phyloP scores from a whole-genome alignment of 177 flowering plant species.

The Vitis hybrid region DNA sequence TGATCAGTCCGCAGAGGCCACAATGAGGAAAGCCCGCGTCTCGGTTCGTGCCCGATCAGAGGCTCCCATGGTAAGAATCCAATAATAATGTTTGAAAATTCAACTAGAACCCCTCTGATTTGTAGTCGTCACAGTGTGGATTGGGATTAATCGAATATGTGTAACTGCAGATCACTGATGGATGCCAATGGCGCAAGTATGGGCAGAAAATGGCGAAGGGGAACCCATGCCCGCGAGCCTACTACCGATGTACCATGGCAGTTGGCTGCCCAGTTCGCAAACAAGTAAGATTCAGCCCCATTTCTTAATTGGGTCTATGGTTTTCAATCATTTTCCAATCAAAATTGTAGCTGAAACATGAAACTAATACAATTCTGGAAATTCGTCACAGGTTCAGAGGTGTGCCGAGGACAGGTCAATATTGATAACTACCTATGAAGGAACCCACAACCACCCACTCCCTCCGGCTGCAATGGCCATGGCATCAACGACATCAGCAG shows the following conservation, averaged over 20 bases:
- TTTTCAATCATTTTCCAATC: not conserved
- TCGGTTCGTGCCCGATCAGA: slow-evolving; percentile 81
- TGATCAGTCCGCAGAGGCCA: slow-evolving; percentile 53
- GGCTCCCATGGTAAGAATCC: slow-evolving; percentile 60
- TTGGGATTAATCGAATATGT: not conserved
- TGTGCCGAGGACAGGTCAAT: slow-evolving; percentile 67
- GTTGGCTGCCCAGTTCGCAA: slow-evolving; percentile 79
- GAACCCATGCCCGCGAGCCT: slow-evolving; percentile 73
- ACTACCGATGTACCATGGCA: slow-evolving; percentile 71
- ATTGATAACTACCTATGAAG: slow-evolving; percentile 68
- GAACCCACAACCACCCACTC: slow-evolving; percentile 71
- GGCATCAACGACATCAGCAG: slow-evolving; percentile 79
- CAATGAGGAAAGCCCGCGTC: slow-evolving; percentile 77
- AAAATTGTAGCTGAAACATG: not conserved
- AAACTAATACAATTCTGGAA: not conserved
- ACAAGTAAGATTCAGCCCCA: slow-evolving; percentile 36
- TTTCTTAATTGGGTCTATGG: not conserved
- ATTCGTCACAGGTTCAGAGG: slow-evolving; percentile 54
- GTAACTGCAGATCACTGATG: slow-evolving; percentile 50
- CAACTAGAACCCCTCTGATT: too few relatives aligned
- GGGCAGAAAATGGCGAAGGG: slow-evolving; percentile 79
- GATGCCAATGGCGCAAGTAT: slow-evolving; percentile 76
- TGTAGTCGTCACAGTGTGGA: too few relatives aligned
- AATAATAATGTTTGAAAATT: not conserved
- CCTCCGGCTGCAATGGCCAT: slow-evolving; percentile 80